phyloP scores from a whole-genome alignment of 1,284 basidiomycete genomes.

The Hemileia vastatrix region DNA sequence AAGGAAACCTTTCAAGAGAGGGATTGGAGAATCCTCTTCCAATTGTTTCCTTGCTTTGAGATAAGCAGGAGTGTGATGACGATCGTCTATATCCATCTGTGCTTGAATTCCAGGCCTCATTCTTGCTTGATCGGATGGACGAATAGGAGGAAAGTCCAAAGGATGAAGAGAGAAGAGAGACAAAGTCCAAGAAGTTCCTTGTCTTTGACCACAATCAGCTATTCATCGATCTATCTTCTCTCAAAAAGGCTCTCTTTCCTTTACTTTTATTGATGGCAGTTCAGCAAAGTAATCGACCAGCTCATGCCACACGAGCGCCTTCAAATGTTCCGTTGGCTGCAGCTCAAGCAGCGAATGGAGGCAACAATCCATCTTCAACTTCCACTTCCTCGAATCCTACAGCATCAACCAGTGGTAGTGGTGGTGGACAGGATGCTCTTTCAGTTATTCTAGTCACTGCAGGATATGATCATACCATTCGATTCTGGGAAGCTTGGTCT shows the following conservation, averaged over 20 bases:
- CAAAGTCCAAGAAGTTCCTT: not conserved
- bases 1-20: not conserved
- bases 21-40: not conserved
- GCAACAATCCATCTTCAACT: conserved; percentile 29
- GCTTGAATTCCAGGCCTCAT: not conserved
- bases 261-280: conserved; percentile 16
- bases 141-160: not conserved
- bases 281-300: conserved; percentile 18
- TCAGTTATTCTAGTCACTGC: conserved; percentile 52
- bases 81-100: not conserved
- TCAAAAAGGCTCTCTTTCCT: conserved; percentile 12
- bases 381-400: conserved; percentile 29
- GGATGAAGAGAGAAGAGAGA: not conserved
- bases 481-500: conserved; percentile 99
- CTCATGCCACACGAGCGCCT: conserved; percentile 18
- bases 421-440: conserved; percentile 47
- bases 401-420: conserved; percentile 28
- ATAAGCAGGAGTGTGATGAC: not conserved
- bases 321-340: conserved; percentile 17
- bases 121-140: not conserved
- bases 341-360: conserved; percentile 13
- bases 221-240: conserved; percentile 11
- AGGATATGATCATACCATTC: conserved; percentile 83
- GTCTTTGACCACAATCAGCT: conserved; percentile 9
- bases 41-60: not conserved